Conservation (phyloP, 2,329 filamentous ascomycete genomes). For the Didymosphaeria variabile region DNA sequence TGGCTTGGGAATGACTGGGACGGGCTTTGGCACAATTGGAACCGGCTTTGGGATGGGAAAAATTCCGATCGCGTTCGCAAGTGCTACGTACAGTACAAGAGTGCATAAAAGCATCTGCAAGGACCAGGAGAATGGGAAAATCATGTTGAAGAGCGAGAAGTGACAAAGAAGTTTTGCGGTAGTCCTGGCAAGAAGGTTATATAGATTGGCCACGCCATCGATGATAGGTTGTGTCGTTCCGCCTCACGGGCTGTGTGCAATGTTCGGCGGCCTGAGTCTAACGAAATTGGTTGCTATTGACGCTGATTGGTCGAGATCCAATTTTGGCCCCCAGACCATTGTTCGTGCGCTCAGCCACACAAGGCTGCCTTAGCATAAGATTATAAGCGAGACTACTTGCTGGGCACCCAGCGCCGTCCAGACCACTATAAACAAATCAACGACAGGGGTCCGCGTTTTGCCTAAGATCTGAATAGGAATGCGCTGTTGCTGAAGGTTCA, state of each 20-base stretch:
- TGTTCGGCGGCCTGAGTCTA: not conserved
- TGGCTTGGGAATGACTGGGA: not conserved
- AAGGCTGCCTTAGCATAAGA: not conserved
- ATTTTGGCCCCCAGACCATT: slow-evolving; percentile 8
- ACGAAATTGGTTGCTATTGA: not conserved
- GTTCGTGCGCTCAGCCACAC: not conserved
- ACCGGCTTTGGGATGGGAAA: not conserved
- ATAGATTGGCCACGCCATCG: not conserved
- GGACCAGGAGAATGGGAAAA: not conserved
- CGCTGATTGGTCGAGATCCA: not conserved
- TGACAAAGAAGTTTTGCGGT: not conserved
- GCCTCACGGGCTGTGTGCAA: slow-evolving; percentile 1
- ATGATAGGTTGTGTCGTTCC: not conserved
- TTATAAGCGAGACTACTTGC: not conserved
- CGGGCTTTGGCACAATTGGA: not conserved
- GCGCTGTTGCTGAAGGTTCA: no score
- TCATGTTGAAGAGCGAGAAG: not conserved
- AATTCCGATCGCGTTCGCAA: not conserved
- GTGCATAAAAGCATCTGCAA: not conserved
- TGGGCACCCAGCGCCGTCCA: not conserved
- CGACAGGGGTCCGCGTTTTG: not conserved
- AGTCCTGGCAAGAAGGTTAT: not conserved
- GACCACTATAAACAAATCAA: not conserved
- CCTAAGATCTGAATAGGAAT: not conserved
- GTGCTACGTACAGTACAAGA: not conserved